Percentiles rank a stretch among this genome's conserved stretches.
Evolutionary conservation across 345 rosid genomes (phyloP).

Genomic region (Mallotus nudiflorus): DNA sequence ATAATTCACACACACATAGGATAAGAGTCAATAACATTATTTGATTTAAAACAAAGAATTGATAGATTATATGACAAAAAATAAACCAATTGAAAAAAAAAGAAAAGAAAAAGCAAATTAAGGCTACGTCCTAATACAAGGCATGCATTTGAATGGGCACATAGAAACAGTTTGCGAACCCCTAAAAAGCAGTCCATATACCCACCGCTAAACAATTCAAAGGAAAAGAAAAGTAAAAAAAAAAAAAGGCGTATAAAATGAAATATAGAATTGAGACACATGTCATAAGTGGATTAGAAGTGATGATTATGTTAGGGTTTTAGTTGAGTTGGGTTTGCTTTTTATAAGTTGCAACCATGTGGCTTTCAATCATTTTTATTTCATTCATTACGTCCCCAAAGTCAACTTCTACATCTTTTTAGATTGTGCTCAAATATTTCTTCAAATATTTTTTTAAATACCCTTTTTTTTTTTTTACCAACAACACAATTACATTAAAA

Average conservation of each 20-base stretch:
- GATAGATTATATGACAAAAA: too few relatives aligned
- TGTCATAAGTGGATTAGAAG: not conserved
- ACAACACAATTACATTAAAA: too few relatives aligned
- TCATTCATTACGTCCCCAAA: slow-evolving; percentile 5
- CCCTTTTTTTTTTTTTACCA: not conserved
- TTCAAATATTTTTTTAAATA: not conserved
- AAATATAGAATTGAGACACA: not conserved
- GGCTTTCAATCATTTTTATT: slow-evolving; percentile 30
- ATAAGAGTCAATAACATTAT: too few relatives aligned
- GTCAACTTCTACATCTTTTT: slow-evolving; percentile 2
- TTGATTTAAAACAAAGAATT: too few relatives aligned
- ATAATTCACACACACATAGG: too few relatives aligned
- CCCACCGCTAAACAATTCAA: not conserved
- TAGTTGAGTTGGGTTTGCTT: slow-evolving; percentile 11
- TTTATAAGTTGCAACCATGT: slow-evolving; percentile 23
- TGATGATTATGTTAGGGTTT: slow-evolving; percentile 22
- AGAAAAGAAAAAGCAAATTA: too few relatives aligned
- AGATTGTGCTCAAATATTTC: not conserved
- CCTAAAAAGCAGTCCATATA: not conserved
- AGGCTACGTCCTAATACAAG: too few relatives aligned
- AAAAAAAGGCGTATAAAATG: too few relatives aligned
- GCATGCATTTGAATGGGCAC: too few relatives aligned
- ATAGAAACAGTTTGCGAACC: too few relatives aligned
- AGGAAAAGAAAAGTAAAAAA: not conserved
- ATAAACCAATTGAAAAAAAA: too few relatives aligned